Evolutionary conservation across 768 basidiomycete genomes (phyloP), one percentile per base, ranked within the genome.

Genomic region (Lactarius trivialis): DNA sequence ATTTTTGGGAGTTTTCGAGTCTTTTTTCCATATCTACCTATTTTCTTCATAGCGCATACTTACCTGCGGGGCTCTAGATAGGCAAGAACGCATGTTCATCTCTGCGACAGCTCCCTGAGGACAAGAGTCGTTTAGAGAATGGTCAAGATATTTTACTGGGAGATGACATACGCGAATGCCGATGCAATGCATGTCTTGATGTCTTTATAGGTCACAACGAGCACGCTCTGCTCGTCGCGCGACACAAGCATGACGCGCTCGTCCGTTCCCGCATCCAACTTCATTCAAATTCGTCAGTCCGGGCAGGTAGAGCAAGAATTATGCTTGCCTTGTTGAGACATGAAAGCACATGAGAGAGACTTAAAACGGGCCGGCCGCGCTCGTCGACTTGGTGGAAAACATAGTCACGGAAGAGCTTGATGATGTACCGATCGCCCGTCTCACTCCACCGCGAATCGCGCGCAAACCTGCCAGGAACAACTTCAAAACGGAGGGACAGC

Each of bases 371-470:
- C 57, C 88, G 85, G 11, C 93, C 91, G 67, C 84, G 81, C 70
- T 93, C 91, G 66, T 97, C 94, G 45, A 97, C 88, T 73, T 97
- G 94, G 71, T 99, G 97, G 74, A 99, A 99, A 28, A 99, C 94
- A 68, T 91, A 95, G 73, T 99, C 97, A 19, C 97, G 83, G 81
- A 99, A 98, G 51, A 99, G 82, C 79, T 97, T 98, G 78, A 99
- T 83, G 71, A 98, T 93, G 72, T 99, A 99, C 64, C 96, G 79
- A 70, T 99, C 97, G 2, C 97, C 97, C 0, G 97, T 98, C 71
- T 99, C 97, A 14, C 95, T 94, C 97, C 97, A 99, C 3, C 95
- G 83, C 2, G 91, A 85, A 69, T 98, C 96, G 45, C 89, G 87
- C n/a, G 94, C 89, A 69, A 97, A 97, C 69, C 93, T 95, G 60